Evolutionary conservation across 345 rosid genomes (phyloP).

Genomic region (Aquilaria malaccensis): DNA sequence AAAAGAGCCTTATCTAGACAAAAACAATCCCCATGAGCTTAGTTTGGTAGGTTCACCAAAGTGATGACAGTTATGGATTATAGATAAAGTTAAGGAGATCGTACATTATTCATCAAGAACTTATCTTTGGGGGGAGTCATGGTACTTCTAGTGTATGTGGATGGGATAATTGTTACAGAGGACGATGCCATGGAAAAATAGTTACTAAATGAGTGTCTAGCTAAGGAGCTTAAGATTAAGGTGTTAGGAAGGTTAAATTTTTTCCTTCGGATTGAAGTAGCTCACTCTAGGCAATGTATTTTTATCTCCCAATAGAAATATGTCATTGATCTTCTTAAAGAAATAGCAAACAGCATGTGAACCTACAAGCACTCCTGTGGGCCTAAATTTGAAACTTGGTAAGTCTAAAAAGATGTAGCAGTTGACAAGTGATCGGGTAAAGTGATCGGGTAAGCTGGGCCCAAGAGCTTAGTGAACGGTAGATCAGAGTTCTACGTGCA

Average conservation of each 20-base stretch:
- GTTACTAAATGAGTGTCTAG: too few relatives aligned
- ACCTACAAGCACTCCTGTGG: background rate
- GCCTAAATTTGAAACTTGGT: background rate
- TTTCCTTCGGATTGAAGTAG: background rate
- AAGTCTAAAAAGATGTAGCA: background rate
- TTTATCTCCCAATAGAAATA: background rate
- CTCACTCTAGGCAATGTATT: background rate
- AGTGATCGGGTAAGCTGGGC: too few relatives aligned
- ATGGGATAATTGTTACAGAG: too few relatives aligned
- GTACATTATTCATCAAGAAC: background rate
- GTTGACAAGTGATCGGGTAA: background rate
- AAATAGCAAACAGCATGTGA: background rate
- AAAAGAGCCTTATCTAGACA: background rate
- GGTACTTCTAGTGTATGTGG: too few relatives aligned
- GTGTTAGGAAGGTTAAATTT: background rate
- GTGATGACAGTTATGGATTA: background rate
- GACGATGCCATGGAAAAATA: too few relatives aligned
- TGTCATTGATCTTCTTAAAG: background rate
- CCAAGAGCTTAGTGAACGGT: too few relatives aligned
- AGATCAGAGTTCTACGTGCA: too few relatives aligned
- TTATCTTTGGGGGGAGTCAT: too few relatives aligned
- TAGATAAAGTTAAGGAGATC: background rate
- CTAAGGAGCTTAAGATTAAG: too few relatives aligned
- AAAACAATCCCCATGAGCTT: background rate
- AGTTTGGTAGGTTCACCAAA: background rate